A percentile compares a stretch with the other conserved stretches of the same genome.
Conservation (phyloP, 192 early-diverging fungal genomes). For the Mortierella claussenii region DNA sequence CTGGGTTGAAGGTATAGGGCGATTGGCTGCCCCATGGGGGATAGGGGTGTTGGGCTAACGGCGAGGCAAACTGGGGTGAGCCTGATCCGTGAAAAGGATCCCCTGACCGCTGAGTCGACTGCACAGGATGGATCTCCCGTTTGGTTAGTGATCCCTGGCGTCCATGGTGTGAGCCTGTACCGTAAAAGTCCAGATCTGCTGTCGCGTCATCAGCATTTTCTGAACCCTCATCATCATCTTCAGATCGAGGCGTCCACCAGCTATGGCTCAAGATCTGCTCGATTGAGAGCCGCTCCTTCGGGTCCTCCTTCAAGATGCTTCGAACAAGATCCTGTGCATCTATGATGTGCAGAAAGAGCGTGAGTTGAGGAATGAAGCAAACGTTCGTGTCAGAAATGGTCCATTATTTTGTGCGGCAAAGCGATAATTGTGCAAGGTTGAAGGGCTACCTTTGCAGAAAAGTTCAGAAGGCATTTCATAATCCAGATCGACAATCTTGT, state of each 20-base stretch:
- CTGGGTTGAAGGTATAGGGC: slow-evolving; percentile 38
- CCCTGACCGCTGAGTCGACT: slow-evolving; percentile 7
- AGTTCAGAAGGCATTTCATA: slow-evolving; percentile 77
- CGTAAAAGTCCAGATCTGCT: slow-evolving; percentile 32
- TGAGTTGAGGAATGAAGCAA: background rate
- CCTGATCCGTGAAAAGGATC: slow-evolving; percentile 20
- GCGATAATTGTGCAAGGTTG: too few species aligned
- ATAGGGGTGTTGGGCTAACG: slow-evolving; percentile 25
- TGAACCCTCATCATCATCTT: slow-evolving; percentile 41
- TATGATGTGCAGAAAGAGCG: slow-evolving; percentile 14
- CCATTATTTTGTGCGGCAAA: too few species aligned
- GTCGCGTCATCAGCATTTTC: slow-evolving; percentile 27
- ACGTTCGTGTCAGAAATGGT: background rate
- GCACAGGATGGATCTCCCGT: slow-evolving; percentile 37
- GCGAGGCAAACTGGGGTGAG: slow-evolving; percentile 33
- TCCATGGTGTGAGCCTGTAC: slow-evolving; percentile 21
- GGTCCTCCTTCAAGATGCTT: slow-evolving; percentile 74
- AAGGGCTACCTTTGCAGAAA: slow-evolving; percentile 60
- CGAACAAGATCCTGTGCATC: slow-evolving; percentile 72
- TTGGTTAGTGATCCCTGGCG: slow-evolving; percentile 45
- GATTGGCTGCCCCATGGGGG: slow-evolving; percentile 38
- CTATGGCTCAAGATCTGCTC: slow-evolving; percentile 73
- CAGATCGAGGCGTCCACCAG: slow-evolving; percentile 62
- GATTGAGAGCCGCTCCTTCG: slow-evolving; percentile 69
- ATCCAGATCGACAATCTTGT: slow-evolving; percentile 78